Evolutionary conservation across 1,284 basidiomycete genomes (phyloP).

Genomic region (Trichosporon sp.): DNA sequence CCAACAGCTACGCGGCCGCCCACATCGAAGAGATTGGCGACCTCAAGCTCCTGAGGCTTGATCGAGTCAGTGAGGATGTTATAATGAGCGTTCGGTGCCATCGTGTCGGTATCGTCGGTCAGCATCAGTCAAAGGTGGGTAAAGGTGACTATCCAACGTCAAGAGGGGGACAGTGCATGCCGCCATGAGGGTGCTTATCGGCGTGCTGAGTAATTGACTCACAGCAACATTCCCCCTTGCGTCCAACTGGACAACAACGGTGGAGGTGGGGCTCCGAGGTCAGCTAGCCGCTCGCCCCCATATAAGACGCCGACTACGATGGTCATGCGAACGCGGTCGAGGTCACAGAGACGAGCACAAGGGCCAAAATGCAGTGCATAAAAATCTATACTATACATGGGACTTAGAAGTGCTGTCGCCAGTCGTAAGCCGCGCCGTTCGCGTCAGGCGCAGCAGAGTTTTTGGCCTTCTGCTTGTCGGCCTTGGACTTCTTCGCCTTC

Average conservation of each 20-base stretch:
- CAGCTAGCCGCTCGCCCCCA: too few relatives aligned
- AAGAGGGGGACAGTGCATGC: not conserved
- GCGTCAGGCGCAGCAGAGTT: not conserved
- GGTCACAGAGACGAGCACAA: not conserved
- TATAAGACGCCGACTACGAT: too few relatives aligned
- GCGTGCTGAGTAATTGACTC: not conserved
- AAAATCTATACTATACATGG: not conserved
- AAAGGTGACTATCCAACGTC: not conserved
- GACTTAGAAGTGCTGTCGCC: slow-evolving; percentile 16
- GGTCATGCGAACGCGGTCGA: too few relatives aligned
- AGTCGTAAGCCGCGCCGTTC: not conserved
- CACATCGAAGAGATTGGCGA: slow-evolving; percentile 39
- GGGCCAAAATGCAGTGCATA: slow-evolving; percentile 2
- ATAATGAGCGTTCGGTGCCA: not conserved
- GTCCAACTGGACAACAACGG: not conserved
- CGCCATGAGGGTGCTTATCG: not conserved
- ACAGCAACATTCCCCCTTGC: not conserved
- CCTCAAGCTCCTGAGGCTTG: slow-evolving; percentile 23
- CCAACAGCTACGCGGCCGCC: slow-evolving; percentile 41
- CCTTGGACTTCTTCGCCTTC: slow-evolving; percentile 13
- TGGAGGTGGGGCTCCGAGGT: not conserved
- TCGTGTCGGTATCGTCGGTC: too few relatives aligned
- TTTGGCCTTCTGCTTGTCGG: slow-evolving; percentile 18
- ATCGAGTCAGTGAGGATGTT: not conserved
- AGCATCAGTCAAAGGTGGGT: not conserved